These are phyloP conservation scores for Piromyces finnis DNA, from an alignment of 192 early-diverging fungal genomes.

Conservation along the genomic window DNA sequence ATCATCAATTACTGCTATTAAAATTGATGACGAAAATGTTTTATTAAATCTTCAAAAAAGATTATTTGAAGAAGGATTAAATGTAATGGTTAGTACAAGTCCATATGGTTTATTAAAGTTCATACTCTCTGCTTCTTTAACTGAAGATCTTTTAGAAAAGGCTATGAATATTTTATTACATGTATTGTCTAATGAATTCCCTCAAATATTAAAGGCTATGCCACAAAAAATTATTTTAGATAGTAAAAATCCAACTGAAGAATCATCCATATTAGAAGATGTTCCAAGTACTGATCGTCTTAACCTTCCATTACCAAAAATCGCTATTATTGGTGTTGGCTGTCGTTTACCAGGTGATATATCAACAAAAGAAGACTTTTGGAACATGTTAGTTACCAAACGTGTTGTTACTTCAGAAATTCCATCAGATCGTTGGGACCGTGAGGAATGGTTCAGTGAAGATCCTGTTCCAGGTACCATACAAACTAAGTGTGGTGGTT, in stretches of 20 bases:
- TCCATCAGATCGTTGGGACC: neutral
- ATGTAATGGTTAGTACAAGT: neutral
- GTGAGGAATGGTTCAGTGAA: neutral
- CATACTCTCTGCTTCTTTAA: neutral
- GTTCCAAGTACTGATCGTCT: neutral
- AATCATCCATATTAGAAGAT: neutral
- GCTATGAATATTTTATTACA: neutral
- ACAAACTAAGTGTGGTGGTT: neutral
- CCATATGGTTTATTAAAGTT: neutral
- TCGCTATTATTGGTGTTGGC: neutral
- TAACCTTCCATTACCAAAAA: neutral
- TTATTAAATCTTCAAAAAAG: neutral
- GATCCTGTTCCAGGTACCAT: neutral
- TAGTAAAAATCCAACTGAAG: neutral
- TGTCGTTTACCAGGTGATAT: neutral
- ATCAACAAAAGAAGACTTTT: neutral
- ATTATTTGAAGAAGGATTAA: neutral
- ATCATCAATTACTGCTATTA: neutral
- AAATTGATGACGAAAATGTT: neutral
- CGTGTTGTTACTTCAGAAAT: neutral
- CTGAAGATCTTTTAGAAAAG: neutral
- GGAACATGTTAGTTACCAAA: neutral
- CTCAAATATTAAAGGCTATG: neutral
- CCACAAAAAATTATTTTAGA: neutral
- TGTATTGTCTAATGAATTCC: neutral